These are phyloP conservation scores for Citrus australasica DNA, from an alignment of 345 rosid genomes.

Conservation along the genomic window DNA sequence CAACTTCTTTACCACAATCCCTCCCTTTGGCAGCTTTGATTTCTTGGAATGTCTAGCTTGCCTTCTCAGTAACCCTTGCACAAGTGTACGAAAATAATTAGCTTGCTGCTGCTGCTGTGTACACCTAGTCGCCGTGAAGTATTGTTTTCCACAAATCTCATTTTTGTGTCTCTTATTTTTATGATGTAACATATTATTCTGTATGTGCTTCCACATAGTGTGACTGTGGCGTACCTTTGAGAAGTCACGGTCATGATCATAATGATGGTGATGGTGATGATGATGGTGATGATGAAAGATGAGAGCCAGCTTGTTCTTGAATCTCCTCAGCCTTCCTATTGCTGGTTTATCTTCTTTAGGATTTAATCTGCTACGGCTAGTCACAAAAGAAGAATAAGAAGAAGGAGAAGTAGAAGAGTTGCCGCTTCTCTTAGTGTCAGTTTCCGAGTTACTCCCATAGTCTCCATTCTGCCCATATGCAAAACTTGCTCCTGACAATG, in stretches of 20 bases:
- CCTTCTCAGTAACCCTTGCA: conserved; percentile 40
- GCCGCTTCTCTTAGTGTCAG: background rate
- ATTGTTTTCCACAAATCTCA: conserved; percentile 11
- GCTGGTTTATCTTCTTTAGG: conserved; percentile 14
- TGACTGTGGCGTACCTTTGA: background rate
- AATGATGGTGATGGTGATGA: conserved; percentile 28
- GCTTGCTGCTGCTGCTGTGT: background rate
- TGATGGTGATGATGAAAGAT: conserved; percentile 70
- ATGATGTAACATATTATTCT: conserved; percentile 16
- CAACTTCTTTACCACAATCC: conserved; percentile 3
- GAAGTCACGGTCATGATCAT: background rate
- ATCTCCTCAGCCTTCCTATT: conserved; percentile 43
- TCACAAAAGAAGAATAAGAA: no score
- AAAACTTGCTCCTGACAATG: background rate
- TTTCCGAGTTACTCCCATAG: background rate
- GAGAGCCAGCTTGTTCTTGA: conserved; percentile 58
- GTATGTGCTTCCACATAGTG: conserved; percentile 44
- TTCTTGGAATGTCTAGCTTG: conserved; percentile 45
- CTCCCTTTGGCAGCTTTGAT: conserved; percentile 9
- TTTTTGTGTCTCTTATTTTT: conserved; percentile 10
- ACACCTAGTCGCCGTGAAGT: background rate
- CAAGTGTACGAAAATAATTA: conserved; percentile 44
- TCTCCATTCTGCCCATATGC: background rate
- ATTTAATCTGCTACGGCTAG: conserved; percentile 12
- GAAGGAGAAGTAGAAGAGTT: no score